Evolutionary conservation across 306 rosid genomes (phyloP), one percentile per base, ranked within the genome.

Genomic region (Cicer arietinum): DNA sequence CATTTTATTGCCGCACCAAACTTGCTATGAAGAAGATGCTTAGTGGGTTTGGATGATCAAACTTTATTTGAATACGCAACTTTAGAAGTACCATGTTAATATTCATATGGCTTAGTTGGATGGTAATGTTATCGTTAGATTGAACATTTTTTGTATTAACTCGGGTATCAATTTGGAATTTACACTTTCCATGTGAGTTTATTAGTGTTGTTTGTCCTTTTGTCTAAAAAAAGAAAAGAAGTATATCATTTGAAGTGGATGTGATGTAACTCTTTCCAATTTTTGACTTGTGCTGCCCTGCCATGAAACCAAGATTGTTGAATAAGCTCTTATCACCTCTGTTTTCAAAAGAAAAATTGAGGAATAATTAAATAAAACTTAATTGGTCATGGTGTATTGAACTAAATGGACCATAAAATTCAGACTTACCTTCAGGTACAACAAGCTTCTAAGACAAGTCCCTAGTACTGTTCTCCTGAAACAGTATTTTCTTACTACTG

Each of bases 281-380:
- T 44, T 52, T 30, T 39, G n/a, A 43, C 46, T 72, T 71, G 1
- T 54, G 61, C 57, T 42, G 7, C 13, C 60, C 48, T 35, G 63
- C 20, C 7, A 11, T 47, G 42, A 16, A 25, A 40, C 37, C 50
- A 13, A 25, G 41, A 64, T 20, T 72, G 13, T 46, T 48, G 42
- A 22, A 9, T 14, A 46, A 30, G 41, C 25, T 66, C 16, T 48
- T 11, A 22, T 73, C 45, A 11, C 20, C 53, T 41, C 46, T 40
- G 20, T n/a, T 59, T 69, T 10, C 11, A 20, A 71, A 57, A 71
- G 5, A 46, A 20, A 1, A 50, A 30, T 44, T 52, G 30, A 13
- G 53, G 13, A 59, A 56, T 14, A 65, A 64, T 22, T 65, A 40
- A 43, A 59, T 59, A 10, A 52, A 44, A 69, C 70, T 78, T 69